A percentile compares a stretch with the other conserved stretches of the same genome.
Evolutionary conservation across 257 asterid genomes (phyloP).

Genomic region (Nicotiana noctiflora): DNA sequence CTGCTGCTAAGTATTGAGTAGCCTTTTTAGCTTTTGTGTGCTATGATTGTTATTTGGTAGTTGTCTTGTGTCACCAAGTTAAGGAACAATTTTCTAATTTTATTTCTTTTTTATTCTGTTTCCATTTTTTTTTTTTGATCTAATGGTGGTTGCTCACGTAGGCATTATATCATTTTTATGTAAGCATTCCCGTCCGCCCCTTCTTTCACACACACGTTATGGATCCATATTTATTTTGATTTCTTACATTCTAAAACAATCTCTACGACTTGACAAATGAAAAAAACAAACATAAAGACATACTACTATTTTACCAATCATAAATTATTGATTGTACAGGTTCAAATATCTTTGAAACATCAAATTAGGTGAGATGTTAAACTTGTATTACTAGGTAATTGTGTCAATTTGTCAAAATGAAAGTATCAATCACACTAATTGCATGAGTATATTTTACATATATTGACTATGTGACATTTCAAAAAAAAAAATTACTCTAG

Average conservation of each 20-base stretch:
- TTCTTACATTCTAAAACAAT: background rate
- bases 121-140: background rate
- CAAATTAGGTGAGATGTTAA: background rate
- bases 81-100: conserved; percentile 20
- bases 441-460: background rate
- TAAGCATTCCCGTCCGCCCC: conserved; percentile 15
- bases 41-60: conserved; percentile 53
- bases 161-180: conserved; percentile 76
- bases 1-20: conserved; percentile 17
- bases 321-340: background rate
- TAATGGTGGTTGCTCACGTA: conserved; percentile 52
- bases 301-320: background rate
- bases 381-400: background rate
- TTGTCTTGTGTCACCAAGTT: conserved; percentile 55
- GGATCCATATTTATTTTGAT: background rate
- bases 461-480: background rate
- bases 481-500: background rate
- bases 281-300: background rate
- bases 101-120: background rate
- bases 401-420: background rate
- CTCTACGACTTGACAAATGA: background rate
- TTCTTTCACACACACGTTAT: background rate
- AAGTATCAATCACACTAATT: background rate
- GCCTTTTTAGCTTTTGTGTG: conserved; percentile 41
- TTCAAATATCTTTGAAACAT: background rate